phyloP scores from a whole-genome alignment of 306 rosid genomes.

The Acacia acuminata region DNA sequence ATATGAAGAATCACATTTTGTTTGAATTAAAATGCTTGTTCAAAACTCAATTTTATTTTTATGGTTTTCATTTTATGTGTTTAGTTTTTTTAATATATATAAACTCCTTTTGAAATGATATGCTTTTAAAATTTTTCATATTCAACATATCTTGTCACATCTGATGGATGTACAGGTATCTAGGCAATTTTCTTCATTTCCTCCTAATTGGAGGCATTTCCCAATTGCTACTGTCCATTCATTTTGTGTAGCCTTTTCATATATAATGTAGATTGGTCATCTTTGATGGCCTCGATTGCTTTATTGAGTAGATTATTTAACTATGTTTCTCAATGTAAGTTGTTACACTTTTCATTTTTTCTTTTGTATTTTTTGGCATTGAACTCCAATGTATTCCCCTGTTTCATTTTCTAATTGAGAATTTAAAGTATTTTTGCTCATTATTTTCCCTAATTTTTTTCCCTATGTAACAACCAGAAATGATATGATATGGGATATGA shows the following conservation, averaged over 20 bases:
- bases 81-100: background rate
- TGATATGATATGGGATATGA: background rate
- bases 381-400: background rate
- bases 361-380: background rate
- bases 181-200: background rate
- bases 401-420: background rate
- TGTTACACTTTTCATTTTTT: background rate
- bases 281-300: background rate
- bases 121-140: background rate
- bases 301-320: background rate
- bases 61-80: background rate
- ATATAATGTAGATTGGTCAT: background rate
- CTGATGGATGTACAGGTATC: background rate
- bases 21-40: background rate
- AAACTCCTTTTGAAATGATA: background rate
- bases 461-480: background rate
- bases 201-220: background rate
- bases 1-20: background rate
- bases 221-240: background rate
- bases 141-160: conserved; percentile 1
- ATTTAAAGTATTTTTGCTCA: background rate
- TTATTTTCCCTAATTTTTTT: background rate
- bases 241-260: background rate
- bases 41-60: background rate
- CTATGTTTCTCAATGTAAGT: background rate